Conservation (phyloP, 306 rosid genomes). For the Quercus robur region DNA sequence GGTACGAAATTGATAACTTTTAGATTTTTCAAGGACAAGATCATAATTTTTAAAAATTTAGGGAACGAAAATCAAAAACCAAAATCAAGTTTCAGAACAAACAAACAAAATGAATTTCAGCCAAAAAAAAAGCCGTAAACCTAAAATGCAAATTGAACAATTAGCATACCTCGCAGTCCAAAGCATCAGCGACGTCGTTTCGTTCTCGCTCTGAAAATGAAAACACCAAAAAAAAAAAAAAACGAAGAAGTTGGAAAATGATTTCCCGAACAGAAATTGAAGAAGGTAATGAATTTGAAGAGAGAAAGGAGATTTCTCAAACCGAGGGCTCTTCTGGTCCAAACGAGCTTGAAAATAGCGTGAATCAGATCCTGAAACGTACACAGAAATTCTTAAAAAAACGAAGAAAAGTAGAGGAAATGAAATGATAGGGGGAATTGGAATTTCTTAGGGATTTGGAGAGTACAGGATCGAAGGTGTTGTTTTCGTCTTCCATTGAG, state of each 20-base stretch:
- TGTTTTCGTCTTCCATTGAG: slow-evolving; percentile 55
- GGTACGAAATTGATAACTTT: too few relatives aligned
- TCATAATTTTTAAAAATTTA: too few relatives aligned
- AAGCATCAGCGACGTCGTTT: slow-evolving; percentile 33
- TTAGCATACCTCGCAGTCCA: slow-evolving; percentile 52
- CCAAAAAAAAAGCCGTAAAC: too few relatives aligned
- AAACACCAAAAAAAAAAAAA: not conserved
- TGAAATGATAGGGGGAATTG: not conserved
- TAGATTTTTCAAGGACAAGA: too few relatives aligned
- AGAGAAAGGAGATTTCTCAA: not conserved
- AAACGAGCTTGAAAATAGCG: slow-evolving; percentile 74
- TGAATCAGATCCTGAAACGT: slow-evolving; percentile 56
- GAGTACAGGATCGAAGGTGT: slow-evolving; percentile 52
- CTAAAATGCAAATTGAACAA: not conserved
- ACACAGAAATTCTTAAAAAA: not conserved
- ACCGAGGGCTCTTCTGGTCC: slow-evolving; percentile 71
- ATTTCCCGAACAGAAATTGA: not conserved
- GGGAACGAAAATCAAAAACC: too few relatives aligned
- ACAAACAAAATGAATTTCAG: too few relatives aligned
- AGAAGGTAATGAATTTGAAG: not conserved
- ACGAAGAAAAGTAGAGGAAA: not conserved
- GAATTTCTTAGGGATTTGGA: not conserved
- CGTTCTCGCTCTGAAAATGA: slow-evolving; percentile 61
- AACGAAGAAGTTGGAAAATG: not conserved
- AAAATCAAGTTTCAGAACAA: too few relatives aligned